Percentiles rank a stretch among this genome's conserved stretches.
These are phyloP conservation scores for Aspergillus brunneoviolaceus DNA, from an alignment of 2,329 filamentous ascomycete species.

Conservation along the genomic window DNA sequence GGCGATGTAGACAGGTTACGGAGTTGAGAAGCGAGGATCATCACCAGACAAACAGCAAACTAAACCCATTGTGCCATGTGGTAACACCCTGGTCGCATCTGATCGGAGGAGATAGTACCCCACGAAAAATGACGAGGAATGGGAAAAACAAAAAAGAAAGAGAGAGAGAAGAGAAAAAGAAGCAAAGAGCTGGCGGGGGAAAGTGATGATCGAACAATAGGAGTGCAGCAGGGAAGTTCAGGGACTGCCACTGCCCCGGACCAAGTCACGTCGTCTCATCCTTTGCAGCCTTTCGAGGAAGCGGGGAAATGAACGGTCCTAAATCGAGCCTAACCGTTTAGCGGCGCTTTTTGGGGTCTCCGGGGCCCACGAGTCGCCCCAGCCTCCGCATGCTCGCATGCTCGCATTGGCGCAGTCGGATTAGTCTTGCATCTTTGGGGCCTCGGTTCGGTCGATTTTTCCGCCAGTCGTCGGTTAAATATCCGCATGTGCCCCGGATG, in stretches of 20 bases:
- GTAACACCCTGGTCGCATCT: neutral
- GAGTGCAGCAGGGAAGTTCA: neutral
- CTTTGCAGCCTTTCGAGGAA: neutral
- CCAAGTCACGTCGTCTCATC: too few relatives aligned
- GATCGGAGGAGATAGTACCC: neutral
- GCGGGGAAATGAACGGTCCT: neutral
- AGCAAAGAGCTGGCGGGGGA: too few relatives aligned
- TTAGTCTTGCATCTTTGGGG: neutral
- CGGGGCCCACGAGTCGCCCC: neutral
- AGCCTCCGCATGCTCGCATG: neutral
- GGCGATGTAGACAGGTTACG: neutral
- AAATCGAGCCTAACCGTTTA: neutral
- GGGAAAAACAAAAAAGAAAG: too few relatives aligned
- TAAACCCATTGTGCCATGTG: neutral
- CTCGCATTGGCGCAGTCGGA: too few relatives aligned
- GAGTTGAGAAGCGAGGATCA: constrained; percentile 1
- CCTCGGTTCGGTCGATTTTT: neutral
- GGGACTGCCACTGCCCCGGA: neutral
- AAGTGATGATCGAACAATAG: neutral
- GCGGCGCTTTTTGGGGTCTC: neutral
- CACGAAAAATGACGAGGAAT: neutral
- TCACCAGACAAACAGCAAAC: constrained; percentile 13
- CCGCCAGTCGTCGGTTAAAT: neutral
- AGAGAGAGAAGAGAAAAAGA: neutral
- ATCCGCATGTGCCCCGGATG: neutral